Base-by-base conservation (phyloP, 805 yeast genomes). In the Zygosaccharomyces siamensis region DNA sequence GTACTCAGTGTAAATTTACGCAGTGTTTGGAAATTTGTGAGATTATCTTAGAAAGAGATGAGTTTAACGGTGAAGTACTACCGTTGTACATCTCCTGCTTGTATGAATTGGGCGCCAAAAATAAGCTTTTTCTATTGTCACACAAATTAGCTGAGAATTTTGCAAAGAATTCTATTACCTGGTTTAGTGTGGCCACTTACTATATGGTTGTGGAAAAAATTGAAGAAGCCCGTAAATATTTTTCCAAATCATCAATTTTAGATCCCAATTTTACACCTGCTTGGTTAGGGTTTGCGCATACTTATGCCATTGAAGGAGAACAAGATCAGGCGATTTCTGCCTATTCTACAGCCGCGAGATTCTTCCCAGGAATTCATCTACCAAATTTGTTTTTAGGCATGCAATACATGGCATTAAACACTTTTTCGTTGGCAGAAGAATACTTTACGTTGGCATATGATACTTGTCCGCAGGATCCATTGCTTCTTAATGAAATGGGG, bases 271-370 rank as follows among this genome's bases (percentile, higher is more conserved):
- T 87, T 70, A 95, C 93, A 0, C 92, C 87, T 45, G 96, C 98
- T 1, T 93, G 99, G 99, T 82, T 93, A 30, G 99, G 97, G 2
- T 93, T 93, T 71, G 98, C 98, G 1, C 98, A 92, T 61, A 90
- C 98, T 0, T 93, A 90, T 77, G 97, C 97, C 0, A 84, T 87
- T 2, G 99, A 93, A 65, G 95, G 97, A n/a, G 99, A 93, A 67
- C 97, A 93, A 65, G 99, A 93, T 65, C 98, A 93, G 67, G 98
- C 98, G 1, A 85, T 93, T 20, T 85, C 97, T 48, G 98, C 98
- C 0, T 93, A 90, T 67, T 90, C 98, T 1, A 90, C 96, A 10
- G 97, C 97, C 0, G 89, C 96, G 1, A 73, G 97, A 52, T 75
- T 90, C 38, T 93, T 93, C 60, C 89, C 90, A 0, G 95, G 96